Base-by-base conservation (phyloP, 176 grass and related monocot genomes). In the Aechmea fasciata region DNA sequence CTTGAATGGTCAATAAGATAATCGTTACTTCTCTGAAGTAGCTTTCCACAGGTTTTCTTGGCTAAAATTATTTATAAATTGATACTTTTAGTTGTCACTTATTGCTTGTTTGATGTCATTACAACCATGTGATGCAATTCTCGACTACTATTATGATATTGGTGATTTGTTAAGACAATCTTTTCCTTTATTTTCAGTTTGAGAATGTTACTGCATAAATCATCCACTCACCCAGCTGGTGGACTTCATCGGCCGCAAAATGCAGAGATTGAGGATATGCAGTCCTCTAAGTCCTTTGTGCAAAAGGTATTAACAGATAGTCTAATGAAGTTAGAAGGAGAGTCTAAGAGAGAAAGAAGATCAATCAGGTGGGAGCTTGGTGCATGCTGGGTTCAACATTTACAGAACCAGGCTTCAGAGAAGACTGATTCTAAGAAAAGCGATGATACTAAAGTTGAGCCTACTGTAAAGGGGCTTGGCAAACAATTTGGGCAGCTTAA, bases 311-410 rank as follows among this genome's bases (percentile, higher is more conserved):
- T 97, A 24, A 77, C 74, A 74, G 79, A 97, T 70, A 97, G 86
- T 68, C 80, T 97, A 33, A 47, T 68, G 50, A 97, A 85, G 77
- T 85, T 97, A 81, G 81, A 97, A 83, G 67, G n/a, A 53, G 89
- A 90, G 72, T 57, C 57, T 73, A 70, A 66, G 51, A 83, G 76
- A 77, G 73, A 75, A 77, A 90, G 70, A 77, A 87, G 75, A 71
- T 76, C 79, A 24, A 92, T 92, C 53, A 90, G 89, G 83, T 97
- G 94, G 94, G 94, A 97, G 52, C 94, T 97, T 73, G 94, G 94
- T 66, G 89, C 94, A 73, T 97, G 94, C 66, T 97, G 94, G 94
- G 86, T 97, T 74, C 94, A 97, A 19, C 86, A 97, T 85, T 75
- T 97, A 77, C 94, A 97, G 69, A 97, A 85, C 53, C 84, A 82